phyloP scores from a whole-genome alignment of 352 stramenopile genomes.

The Pythium diclinum region DNA sequence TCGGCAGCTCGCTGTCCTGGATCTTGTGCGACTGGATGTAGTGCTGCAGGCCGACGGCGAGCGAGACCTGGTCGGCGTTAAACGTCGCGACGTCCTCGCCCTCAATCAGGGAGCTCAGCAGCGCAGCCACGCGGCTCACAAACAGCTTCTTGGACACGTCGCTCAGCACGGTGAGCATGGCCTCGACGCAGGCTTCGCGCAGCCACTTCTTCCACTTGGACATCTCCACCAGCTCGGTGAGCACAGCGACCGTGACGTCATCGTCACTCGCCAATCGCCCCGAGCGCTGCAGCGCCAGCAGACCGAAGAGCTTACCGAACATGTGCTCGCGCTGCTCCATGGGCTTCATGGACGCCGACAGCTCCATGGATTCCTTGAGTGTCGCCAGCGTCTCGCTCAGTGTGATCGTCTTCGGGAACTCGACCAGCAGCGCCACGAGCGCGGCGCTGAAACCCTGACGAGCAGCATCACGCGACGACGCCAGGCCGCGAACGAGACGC shows the following conservation, averaged over 20 bases:
- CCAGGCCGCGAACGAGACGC: slow-evolving; percentile 86
- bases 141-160: slow-evolving; percentile 53
- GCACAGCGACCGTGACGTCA: slow-evolving; percentile 37
- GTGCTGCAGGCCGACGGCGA: slow-evolving; percentile 68
- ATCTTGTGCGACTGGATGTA: slow-evolving; percentile 54
- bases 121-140: slow-evolving; percentile 35
- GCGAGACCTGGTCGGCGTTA: slow-evolving; percentile 78
- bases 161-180: slow-evolving; percentile 51
- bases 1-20: slow-evolving; percentile 30
- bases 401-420: slow-evolving; percentile 41
- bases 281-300: slow-evolving; percentile 80
- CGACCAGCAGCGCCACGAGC: slow-evolving; percentile 59
- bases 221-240: slow-evolving; percentile 42
- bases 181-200: slow-evolving; percentile 75
- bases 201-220: slow-evolving; percentile 86
- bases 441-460: slow-evolving; percentile 89
- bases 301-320: slow-evolving; percentile 88
- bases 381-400: slow-evolving; percentile 55
- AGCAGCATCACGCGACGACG: slow-evolving; percentile 84
- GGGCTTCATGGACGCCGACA: slow-evolving; percentile 83
- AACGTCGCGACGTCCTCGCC: slow-evolving; percentile 38
- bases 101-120: slow-evolving; percentile 30
- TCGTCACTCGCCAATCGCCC: slow-evolving; percentile 41
- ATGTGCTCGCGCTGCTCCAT: slow-evolving; percentile 92
- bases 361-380: slow-evolving; percentile 74